A percentile compares a stretch with the other conserved stretches of the same genome.
Evolutionary conservation across 140 eudicot genomes (phyloP).

Genomic region (Ambrosia hybrid): DNA sequence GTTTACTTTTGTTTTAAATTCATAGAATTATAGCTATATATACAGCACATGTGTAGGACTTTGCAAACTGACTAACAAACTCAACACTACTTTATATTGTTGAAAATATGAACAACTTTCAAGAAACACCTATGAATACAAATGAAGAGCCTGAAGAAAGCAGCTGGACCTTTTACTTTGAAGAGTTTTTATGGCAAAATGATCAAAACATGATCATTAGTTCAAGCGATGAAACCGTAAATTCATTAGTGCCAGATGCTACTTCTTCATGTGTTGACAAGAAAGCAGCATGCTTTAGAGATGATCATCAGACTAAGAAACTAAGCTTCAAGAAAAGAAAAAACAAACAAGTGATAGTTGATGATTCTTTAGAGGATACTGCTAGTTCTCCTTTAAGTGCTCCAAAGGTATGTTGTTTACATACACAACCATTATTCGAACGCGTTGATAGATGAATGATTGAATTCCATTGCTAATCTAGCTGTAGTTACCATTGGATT

Average conservation of each 20-base stretch:
- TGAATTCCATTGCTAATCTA: background rate
- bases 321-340: slow-evolving; percentile 51
- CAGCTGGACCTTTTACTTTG: slow-evolving; percentile 77
- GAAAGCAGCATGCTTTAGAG: slow-evolving; percentile 24
- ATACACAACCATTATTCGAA: background rate
- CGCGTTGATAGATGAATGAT: background rate
- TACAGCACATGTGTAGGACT: slow-evolving; percentile 18
- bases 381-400: slow-evolving; percentile 81
- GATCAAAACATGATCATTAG: slow-evolving; percentile 28
- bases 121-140: slow-evolving; percentile 31
- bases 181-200: slow-evolving; percentile 45
- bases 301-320: slow-evolving; percentile 21
- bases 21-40: slow-evolving; percentile 25
- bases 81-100: slow-evolving; percentile 5
- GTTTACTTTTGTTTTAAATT: slow-evolving; percentile 23
- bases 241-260: slow-evolving; percentile 46
- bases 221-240: slow-evolving; percentile 36
- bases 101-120: slow-evolving; percentile 41
- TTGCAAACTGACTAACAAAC: slow-evolving; percentile 31
- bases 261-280: slow-evolving; percentile 42
- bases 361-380: slow-evolving; percentile 69
- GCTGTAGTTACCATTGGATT: background rate
- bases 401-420: slow-evolving; percentile 50
- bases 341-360: slow-evolving; percentile 24
- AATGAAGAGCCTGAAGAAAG: slow-evolving; percentile 58